These are phyloP conservation scores for Pseudocercospora cruenta DNA, from an alignment of 2,329 filamentous ascomycete species.

Conservation along the genomic window DNA sequence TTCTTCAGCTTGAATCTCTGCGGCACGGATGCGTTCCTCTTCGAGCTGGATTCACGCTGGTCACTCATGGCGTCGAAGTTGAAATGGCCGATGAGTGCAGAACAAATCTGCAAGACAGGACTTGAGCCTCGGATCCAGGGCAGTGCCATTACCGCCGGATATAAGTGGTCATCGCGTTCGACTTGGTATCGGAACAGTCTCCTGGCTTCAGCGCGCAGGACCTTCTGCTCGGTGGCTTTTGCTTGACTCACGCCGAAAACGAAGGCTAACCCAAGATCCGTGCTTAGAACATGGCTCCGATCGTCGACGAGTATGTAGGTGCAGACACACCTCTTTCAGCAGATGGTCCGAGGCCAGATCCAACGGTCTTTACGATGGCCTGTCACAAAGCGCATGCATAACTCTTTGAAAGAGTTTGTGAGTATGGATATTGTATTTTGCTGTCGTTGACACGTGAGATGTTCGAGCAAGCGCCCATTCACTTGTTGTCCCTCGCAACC, in stretches of 20 bases:
- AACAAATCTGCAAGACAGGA: background rate
- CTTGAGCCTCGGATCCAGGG: background rate
- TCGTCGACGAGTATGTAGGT: background rate
- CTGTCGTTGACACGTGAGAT: no score
- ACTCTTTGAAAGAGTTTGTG: no score
- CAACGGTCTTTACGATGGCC: no score
- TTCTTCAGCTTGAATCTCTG: conserved; percentile 17
- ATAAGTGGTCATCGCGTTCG: background rate
- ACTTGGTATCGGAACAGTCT: background rate
- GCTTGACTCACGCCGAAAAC: no score
- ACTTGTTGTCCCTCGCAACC: background rate
- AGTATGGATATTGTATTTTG: no score
- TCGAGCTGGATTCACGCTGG: conserved; percentile 4
- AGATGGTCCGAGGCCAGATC: no score
- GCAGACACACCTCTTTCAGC: background rate
- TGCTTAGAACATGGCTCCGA: background rate
- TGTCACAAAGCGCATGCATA: no score
- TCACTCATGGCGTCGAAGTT: background rate
- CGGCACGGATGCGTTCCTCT: background rate
- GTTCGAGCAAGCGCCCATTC: no score
- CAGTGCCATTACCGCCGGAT: background rate
- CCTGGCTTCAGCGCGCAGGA: background rate
- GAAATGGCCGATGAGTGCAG: background rate
- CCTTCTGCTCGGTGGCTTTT: no score
- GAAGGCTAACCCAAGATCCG: background rate